Base-by-base conservation (phyloP, 176 grass and related monocot species). In the Musa itinerans region DNA sequence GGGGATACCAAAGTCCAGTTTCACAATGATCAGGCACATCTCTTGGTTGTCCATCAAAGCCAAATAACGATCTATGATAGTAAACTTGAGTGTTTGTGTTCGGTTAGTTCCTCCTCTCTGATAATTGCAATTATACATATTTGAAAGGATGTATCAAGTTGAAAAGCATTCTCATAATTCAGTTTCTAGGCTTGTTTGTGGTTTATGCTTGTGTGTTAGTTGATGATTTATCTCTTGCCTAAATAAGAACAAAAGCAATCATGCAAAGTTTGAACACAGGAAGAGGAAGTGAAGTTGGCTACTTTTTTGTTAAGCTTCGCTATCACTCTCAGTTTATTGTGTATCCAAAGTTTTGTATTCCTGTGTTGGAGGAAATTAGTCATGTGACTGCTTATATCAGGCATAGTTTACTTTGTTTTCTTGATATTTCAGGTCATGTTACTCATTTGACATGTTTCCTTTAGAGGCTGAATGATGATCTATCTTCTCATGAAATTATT, bases 1-100 rank as follows among this genome's bases (percentile, higher is more conserved):
- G 96, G 96, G 22, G 96, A 99, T 66, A 99, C 96, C 26, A 99
- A 89, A 74, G 90, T 99, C 76, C 89, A 92, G 78, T 95, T 99
- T 78, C 96, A 99, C 79, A 99, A 99, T 86, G 96, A 99, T 76
- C 96, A 99, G 76, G 70, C 85, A 54, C 96, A 92, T 86, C 86
- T 99, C 83, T 75, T 99, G 56, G 91, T 99, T 27, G 89, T 89
- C 66, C 96, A 99, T 63, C 91, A 99, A 85, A 95, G 81, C 53
- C 96, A 99, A 78, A 70, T 99, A 71, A 86, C 88, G 10, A 92
- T 99, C 26, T 92, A 91, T 81, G 96, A 99, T 72, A 88, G 83
- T 54, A 99, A 99, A 76, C 86, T 99, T 12, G 96, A 99, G 27
- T 89, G 86, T 68, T 63, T 77, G 15, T 84, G 89, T 79, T 87